Evolutionary conservation across 1,284 basidiomycete genomes (phyloP).

Genomic region (Ustilago loliicola): DNA sequence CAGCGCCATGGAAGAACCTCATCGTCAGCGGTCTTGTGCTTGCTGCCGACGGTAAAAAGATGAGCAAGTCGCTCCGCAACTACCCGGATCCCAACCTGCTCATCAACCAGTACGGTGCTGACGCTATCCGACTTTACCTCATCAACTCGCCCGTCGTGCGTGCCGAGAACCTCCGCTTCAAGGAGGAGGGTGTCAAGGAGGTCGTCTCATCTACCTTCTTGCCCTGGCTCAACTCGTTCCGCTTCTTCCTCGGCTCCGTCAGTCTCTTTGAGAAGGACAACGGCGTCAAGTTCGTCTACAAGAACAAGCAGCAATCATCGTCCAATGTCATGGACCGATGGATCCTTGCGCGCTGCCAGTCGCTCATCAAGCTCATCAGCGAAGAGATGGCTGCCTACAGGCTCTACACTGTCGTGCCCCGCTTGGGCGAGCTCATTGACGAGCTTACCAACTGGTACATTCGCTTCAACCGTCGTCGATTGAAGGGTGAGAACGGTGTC

Average conservation of each 20-base stretch:
- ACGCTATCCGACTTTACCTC: conserved; percentile 96
- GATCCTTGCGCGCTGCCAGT: conserved; percentile 97
- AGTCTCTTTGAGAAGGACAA: conserved; percentile 87
- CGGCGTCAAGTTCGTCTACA: conserved; percentile 85
- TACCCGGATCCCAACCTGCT: conserved; percentile 97
- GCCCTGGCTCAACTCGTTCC: conserved; percentile 99
- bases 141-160: conserved; percentile 99
- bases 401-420: conserved; percentile 98
- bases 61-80: conserved; percentile 98
- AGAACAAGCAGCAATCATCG: conserved; percentile 85
- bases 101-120: conserved; percentile 92
- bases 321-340: conserved; percentile 98
- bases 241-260: conserved; percentile 98
- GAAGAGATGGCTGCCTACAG: conserved; percentile 97
- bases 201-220: conserved; percentile 93
- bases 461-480: conserved; percentile 93
- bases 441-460: conserved; percentile 99
- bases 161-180: conserved; percentile 96
- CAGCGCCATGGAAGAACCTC: conserved; percentile 97
- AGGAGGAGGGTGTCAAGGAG: conserved; percentile 97
- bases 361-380: conserved; percentile 89
- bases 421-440: conserved; percentile 89
- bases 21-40: conserved; percentile 96
- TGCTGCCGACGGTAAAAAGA: conserved; percentile 98
- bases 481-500: conserved; percentile 94